These are phyloP conservation scores for Cubamyces lactineus DNA, from an alignment of 768 basidiomycete species.

Conservation along the genomic window DNA sequence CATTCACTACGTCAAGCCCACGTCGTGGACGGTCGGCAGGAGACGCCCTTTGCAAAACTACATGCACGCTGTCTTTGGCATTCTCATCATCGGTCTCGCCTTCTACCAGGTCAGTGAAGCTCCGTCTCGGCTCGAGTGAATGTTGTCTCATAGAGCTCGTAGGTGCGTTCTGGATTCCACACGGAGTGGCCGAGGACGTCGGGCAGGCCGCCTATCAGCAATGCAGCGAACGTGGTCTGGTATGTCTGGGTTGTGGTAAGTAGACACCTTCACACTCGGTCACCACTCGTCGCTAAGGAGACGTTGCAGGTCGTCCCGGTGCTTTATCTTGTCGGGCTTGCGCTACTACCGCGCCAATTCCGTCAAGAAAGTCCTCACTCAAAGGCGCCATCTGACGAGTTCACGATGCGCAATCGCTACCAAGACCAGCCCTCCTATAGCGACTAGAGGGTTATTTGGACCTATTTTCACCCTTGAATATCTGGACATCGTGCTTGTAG, in stretches of 20 bases:
- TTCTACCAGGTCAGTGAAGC: conserved; percentile 44
- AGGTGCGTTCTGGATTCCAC: conserved; percentile 48
- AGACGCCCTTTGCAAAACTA: conserved; percentile 50
- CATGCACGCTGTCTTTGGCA: conserved; percentile 50
- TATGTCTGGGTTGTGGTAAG: conserved; percentile 52
- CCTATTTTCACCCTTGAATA: neutral
- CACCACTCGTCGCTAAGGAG: neutral
- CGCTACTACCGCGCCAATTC: conserved; percentile 36
- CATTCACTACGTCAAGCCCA: conserved; percentile 57
- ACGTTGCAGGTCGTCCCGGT: conserved; percentile 32
- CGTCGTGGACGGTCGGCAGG: conserved; percentile 38
- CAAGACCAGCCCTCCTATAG: conserved; percentile 6
- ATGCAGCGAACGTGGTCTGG: conserved; percentile 37
- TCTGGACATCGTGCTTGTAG: neutral
- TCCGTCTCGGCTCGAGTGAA: conserved; percentile 5
- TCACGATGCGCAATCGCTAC: conserved; percentile 2
- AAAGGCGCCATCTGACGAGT: conserved; percentile 20
- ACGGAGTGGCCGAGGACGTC: conserved; percentile 36
- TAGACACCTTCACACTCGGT: conserved; percentile 43
- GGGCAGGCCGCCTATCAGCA: conserved; percentile 29
- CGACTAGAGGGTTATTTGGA: neutral
- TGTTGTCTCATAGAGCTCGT: conserved; percentile 40
- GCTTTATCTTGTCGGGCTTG: conserved; percentile 35
- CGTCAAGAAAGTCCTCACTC: conserved; percentile 31
- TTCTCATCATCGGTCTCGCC: conserved; percentile 56